Evolutionary conservation across 306 rosid species (phyloP), one percentile per base, ranked within the genome.

Genomic region (Dalbergia cochinchinensis): DNA sequence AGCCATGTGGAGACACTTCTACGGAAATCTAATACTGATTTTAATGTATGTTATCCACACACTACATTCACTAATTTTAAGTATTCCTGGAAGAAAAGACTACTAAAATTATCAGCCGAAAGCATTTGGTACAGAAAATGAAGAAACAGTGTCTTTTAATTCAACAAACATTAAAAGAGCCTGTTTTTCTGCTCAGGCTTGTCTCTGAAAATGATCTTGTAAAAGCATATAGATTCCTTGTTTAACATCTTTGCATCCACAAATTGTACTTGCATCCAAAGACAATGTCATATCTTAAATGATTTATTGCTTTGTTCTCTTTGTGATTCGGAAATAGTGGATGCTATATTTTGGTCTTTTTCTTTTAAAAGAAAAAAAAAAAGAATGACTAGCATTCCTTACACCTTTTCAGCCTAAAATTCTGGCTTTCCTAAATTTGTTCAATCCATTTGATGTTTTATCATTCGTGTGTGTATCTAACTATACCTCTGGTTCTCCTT

Each of bases 21-120:
- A 85, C 88, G 90, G 73, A 94, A 94, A 85, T 91, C 99, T 16
- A 91, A 90, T 77, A 26, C 89, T 3, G 99, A 94, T 70, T 94
- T 94, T 76, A 86, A 74, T 88, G 99, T 94, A 94, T 77, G 92
- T 64, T 71, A 80, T 82, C 71, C 19, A 5, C 73, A 5, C 73
- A 51, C 65, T 33, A 58, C 70, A 66, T 71, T 35, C 50, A 58
- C 31, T 62, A 34, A 54, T 57, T 66, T 47, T 20, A 15, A 59
- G 22, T 68, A 22, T 76, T 71, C 51, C 68, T 34, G 70, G 69
- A 47, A 26, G 47, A 50, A 80, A 58, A 76, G 3, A 55, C 39
- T 42, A 14, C 8, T 8, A 20, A 61, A 64, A 37, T 65, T 57
- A 73, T 72, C 45, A 58, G 19, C 53, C 10, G 45, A 34, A 54